Percentiles rank a stretch among this genome's conserved stretches.
Evolutionary conservation across 2,329 filamentous ascomycete species (phyloP).

Genomic region (Fusarium nisikadoi): DNA sequence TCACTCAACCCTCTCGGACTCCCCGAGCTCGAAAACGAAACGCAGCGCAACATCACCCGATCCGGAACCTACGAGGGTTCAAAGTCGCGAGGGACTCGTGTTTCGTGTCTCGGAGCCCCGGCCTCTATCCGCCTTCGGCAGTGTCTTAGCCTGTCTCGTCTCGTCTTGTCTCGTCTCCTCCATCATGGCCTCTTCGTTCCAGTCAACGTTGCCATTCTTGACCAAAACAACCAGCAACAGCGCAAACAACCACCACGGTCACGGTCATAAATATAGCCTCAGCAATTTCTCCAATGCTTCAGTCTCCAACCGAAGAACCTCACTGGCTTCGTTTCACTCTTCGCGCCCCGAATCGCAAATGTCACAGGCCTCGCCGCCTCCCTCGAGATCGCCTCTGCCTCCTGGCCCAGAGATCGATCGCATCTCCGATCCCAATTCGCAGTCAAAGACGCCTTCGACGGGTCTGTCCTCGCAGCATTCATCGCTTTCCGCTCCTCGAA

Average conservation of each 20-base stretch:
- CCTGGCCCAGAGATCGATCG: conserved; percentile 62
- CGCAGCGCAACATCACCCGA: conserved; percentile 30
- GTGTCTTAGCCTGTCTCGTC: conserved; percentile 13
- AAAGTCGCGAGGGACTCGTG: conserved; percentile 17
- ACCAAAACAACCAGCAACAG: conserved; percentile 48
- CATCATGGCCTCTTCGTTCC: conserved; percentile 44
- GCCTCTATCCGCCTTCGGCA: conserved; percentile 23
- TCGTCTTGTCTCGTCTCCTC: conserved; percentile 10
- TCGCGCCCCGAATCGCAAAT: conserved; percentile 68
- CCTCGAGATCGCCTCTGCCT: conserved; percentile 66
- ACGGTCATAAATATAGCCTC: conserved; percentile 49
- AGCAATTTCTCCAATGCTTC: conserved; percentile 50
- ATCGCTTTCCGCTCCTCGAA: conserved; percentile 63
- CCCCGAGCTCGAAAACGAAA: conserved; percentile 16
- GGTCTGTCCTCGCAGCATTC: conserved; percentile 71
- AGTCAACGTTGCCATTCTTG: conserved; percentile 55
- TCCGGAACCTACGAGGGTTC: conserved; percentile 36
- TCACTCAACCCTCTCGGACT: conserved; percentile 28
- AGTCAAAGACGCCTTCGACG: conserved; percentile 69
- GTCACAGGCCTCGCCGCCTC: conserved; percentile 64
- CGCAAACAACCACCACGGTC: conserved; percentile 9
- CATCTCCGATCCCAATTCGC: conserved; percentile 68
- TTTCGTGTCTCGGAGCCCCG: conserved; percentile 29
- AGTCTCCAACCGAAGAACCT: conserved; percentile 57
- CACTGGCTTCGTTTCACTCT: conserved; percentile 72